phyloP scores from a whole-genome alignment of 805 yeast species.

The Candida morakotiae region DNA sequence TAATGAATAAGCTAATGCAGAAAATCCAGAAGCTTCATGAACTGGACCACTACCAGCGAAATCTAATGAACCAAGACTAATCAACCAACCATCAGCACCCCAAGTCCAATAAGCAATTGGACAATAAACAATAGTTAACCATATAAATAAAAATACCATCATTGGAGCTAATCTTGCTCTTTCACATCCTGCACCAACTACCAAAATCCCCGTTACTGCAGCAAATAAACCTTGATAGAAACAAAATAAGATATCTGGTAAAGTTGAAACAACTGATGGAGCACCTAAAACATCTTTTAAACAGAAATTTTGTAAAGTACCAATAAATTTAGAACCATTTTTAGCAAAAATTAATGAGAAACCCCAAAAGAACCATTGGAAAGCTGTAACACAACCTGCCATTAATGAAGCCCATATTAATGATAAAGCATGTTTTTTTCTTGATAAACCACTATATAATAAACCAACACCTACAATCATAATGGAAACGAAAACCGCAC shows the following conservation, averaged over 20 bases:
- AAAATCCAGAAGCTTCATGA: constrained; percentile 90
- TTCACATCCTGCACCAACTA: constrained; percentile 98
- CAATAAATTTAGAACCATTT: constrained; percentile 61
- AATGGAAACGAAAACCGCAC: constrained; percentile 84
- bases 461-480: constrained; percentile 97
- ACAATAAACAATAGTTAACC: constrained; percentile 95
- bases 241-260: constrained; percentile 91
- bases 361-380: constrained; percentile 99
- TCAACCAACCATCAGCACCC: constrained; percentile 92
- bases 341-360: constrained; percentile 84
- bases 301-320: constrained; percentile 77
- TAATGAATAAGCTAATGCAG: constrained; percentile 91
- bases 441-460: constrained; percentile 88
- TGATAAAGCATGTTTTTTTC: constrained; percentile 95
- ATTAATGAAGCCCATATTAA: constrained; percentile 91
- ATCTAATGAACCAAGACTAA: constrained; percentile 78
- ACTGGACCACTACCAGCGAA: constrained; percentile 99
- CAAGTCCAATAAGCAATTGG: constrained; percentile 98
- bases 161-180: constrained; percentile 94
- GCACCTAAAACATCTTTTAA: constrained; percentile 80
- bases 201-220: constrained; percentile 82
- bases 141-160: constrained; percentile 89
- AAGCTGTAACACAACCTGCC: constrained; percentile 76
- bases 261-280: constrained; percentile 57
- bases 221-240: constrained; percentile 98